These are phyloP conservation scores for Thielaviopsis euricoi DNA, from an alignment of 2,329 filamentous ascomycete species.

Conservation along the genomic window DNA sequence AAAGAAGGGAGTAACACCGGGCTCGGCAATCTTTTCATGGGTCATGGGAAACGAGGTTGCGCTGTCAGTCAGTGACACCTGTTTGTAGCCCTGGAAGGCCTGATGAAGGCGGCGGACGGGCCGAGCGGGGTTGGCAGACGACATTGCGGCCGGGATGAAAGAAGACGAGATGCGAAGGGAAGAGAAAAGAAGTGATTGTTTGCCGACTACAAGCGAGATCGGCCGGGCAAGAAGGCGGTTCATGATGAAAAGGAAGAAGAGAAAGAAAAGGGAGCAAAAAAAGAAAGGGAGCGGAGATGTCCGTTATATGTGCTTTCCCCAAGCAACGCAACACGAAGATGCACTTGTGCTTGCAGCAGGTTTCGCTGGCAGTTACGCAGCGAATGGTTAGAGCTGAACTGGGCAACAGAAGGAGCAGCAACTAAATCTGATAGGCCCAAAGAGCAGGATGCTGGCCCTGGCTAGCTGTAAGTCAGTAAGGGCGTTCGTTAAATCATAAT, in stretches of 20 bases:
- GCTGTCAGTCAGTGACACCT: constrained; percentile 34
- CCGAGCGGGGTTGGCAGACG: constrained; percentile 21
- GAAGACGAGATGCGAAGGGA: background rate
- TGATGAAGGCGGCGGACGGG: constrained; percentile 36
- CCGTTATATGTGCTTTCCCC: background rate
- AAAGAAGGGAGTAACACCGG: constrained; percentile 63
- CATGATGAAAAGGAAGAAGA: constrained; percentile 1
- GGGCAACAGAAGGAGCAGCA: background rate
- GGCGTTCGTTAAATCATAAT: background rate
- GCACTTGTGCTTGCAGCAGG: background rate
- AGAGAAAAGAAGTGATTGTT: background rate
- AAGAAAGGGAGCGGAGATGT: background rate
- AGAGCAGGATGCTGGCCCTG: background rate
- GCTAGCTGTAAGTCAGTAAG: background rate
- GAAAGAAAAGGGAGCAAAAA: background rate
- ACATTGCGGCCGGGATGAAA: constrained; percentile 8
- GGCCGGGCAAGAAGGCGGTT: constrained; percentile 5
- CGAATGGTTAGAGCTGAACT: background rate
- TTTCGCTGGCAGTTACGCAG: background rate
- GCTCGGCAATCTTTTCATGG: constrained; percentile 52
- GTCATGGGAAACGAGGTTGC: constrained; percentile 49
- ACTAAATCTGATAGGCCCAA: background rate
- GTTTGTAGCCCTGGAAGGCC: constrained; percentile 13
- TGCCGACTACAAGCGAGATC: constrained; percentile 2
- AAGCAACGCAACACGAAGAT: background rate